Conservation (phyloP, 2,329 filamentous ascomycete genomes). For the Hypoxylon rubiginosum region DNA sequence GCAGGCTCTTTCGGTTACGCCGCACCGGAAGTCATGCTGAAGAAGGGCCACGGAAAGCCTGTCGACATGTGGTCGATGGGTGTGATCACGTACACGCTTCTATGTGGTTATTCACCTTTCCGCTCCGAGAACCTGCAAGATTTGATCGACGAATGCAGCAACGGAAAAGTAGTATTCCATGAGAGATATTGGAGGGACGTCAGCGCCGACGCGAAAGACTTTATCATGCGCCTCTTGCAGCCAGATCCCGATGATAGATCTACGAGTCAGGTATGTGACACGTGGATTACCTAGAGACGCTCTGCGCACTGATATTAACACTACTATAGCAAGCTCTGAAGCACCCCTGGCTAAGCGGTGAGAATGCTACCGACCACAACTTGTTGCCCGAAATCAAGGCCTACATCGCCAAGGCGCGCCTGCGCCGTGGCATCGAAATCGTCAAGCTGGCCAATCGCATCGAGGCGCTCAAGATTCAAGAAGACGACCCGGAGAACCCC, state of each 20-base stretch:
- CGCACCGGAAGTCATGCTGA: constrained; percentile 97
- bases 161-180: constrained; percentile 89
- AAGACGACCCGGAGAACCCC: constrained; percentile 83
- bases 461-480: constrained; percentile 91
- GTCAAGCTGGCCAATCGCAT: constrained; percentile 97
- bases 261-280: constrained; percentile 75
- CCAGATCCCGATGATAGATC: constrained; percentile 82
- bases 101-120: constrained; percentile 98
- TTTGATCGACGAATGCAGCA: constrained; percentile 93
- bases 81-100: constrained; percentile 97
- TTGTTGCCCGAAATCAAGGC: constrained; percentile 96
- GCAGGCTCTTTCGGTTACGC: constrained; percentile 98
- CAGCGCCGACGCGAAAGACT: constrained; percentile 93
- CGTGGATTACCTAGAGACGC: constrained; percentile 16
- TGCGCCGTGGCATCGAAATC: constrained; percentile 93
- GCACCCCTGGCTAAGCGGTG: constrained; percentile 90
- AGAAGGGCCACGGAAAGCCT: constrained; percentile 96
- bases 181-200: constrained; percentile 99
- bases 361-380: constrained; percentile 95
- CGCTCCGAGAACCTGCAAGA: constrained; percentile 93
- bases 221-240: constrained; percentile 86
- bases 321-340: constrained; percentile 75
- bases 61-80: constrained; percentile 99
- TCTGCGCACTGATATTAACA: constrained; percentile 11
- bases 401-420: constrained; percentile 90